Base-by-base conservation (phyloP, 1,284 basidiomycete species). In the Puccinia polysora region DNA sequence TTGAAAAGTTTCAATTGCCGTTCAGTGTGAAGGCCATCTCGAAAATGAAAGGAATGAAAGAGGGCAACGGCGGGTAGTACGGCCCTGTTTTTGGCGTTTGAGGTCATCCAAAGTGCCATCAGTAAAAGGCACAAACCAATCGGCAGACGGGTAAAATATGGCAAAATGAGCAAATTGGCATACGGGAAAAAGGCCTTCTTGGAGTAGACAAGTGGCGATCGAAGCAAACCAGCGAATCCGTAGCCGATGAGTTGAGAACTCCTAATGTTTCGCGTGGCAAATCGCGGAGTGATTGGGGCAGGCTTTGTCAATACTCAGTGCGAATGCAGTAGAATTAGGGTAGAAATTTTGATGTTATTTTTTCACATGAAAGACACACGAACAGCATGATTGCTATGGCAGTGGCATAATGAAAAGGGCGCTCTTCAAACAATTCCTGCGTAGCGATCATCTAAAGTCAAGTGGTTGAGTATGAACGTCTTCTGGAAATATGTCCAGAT, bases 371-470 rank as follows among this genome's bases (percentile, higher is more conserved):
- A 15, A 2, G 12, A 49, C 25, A 18, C 6, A 62, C 67, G 38
- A 8, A 70, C 67, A 72, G 28, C 69, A 72, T 63, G 43, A 72
- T 72, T 23, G 69, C 59, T 60, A 72, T 63, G 25, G 59, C 60
- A 32, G 58, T 64, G 30, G 58, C 69, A 30, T 63, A 63, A 64
- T 72, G 58, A 38, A 72, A 72, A n/a, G 59, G 69, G n/a, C 69
- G 43, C 30, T 56, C 52, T 64, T 72, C 69, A 36, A 50, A 72
- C 14, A 72, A 60, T 28, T 72, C 69, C 34, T 72, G 58, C 8
- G 69, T 56, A 18, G 69, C 69, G 32, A 72, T 63, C 60, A 72
- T 72, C 69, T 72, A 18, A n/a, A 1, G 28, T 36, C 34, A 40
- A 47, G n/a, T 36, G 10, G 25, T 50, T 32, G 7, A 28, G 23